These are phyloP conservation scores for Penicillium sp. DNA, from an alignment of 2,329 filamentous ascomycete species.

Conservation along the genomic window DNA sequence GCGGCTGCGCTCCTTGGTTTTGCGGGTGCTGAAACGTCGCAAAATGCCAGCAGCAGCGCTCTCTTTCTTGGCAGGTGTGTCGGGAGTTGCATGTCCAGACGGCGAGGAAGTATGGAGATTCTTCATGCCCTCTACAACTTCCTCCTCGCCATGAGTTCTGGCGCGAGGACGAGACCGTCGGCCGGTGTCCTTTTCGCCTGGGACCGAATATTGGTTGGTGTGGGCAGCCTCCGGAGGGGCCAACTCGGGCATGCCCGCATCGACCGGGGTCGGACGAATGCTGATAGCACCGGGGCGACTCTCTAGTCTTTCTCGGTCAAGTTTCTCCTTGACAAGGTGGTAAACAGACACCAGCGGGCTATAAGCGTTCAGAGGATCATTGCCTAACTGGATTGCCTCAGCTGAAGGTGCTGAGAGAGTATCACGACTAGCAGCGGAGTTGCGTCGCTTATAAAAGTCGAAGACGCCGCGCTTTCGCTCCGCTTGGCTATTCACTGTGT, in stretches of 20 bases:
- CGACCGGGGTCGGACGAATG: slow-evolving; percentile 57
- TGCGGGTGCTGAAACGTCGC: slow-evolving; percentile 85
- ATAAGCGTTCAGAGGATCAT: slow-evolving; percentile 89
- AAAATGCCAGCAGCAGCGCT: slow-evolving; percentile 82
- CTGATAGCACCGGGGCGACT: slow-evolving; percentile 60
- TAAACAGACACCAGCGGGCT: slow-evolving; percentile 92
- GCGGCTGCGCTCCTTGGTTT: slow-evolving; percentile 60
- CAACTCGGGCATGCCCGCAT: slow-evolving; percentile 71
- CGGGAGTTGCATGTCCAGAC: slow-evolving; percentile 54
- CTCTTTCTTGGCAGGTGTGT: slow-evolving; percentile 74
- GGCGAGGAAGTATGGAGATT: slow-evolving; percentile 59
- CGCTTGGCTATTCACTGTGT: slow-evolving; percentile 58
- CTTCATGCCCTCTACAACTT: slow-evolving; percentile 73
- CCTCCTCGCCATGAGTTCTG: slow-evolving; percentile 92
- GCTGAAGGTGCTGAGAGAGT: slow-evolving; percentile 80
- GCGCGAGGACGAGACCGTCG: slow-evolving; percentile 81
- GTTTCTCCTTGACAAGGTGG: slow-evolving; percentile 93
- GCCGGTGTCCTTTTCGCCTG: slow-evolving; percentile 82
- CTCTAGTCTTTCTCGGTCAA: slow-evolving; percentile 70
- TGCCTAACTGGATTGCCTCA: slow-evolving; percentile 78
- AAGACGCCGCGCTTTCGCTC: slow-evolving; percentile 91
- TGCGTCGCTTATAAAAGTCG: slow-evolving; percentile 94
- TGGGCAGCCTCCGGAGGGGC: slow-evolving; percentile 81
- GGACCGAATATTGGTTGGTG: slow-evolving; percentile 89
- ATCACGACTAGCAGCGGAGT: slow-evolving; percentile 79